Evolutionary conservation across 2,329 filamentous ascomycete genomes (phyloP).

Genomic region (Anisogramma anomala): DNA sequence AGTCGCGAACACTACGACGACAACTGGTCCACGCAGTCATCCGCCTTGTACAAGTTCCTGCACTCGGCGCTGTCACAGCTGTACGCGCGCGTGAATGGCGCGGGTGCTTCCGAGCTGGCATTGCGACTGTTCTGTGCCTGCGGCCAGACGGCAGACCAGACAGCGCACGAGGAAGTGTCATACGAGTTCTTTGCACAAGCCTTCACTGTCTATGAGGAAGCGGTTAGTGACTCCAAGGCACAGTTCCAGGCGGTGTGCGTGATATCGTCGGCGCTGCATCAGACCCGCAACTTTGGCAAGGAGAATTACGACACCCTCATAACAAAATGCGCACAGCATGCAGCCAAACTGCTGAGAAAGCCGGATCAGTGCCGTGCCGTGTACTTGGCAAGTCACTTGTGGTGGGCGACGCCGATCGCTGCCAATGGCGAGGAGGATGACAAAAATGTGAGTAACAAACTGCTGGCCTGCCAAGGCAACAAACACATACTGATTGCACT

Average conservation of each 20-base stretch:
- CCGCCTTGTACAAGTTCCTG: constrained; percentile 88
- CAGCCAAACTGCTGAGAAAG: constrained; percentile 93
- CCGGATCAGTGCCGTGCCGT: constrained; percentile 96
- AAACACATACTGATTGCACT: constrained; percentile 1
- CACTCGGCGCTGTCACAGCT: constrained; percentile 78
- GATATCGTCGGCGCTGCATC: constrained; percentile 79
- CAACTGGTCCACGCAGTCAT: constrained; percentile 52
- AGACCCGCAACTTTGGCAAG: constrained; percentile 80
- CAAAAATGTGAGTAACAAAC: constrained; percentile 51
- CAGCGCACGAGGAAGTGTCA: constrained; percentile 84
- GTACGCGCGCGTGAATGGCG: constrained; percentile 69
- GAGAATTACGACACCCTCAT: constrained; percentile 99
- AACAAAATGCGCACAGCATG: constrained; percentile 92
- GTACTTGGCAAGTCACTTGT: constrained; percentile 90
- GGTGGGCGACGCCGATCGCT: constrained; percentile 86
- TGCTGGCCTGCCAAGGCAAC: neutral
- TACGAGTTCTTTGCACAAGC: constrained; percentile 98
- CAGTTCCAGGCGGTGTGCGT: constrained; percentile 98
- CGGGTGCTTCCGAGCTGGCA: constrained; percentile 74
- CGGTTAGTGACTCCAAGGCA: constrained; percentile 86
- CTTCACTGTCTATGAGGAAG: constrained; percentile 95
- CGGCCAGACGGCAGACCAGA: constrained; percentile 85
- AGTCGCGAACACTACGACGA: constrained; percentile 70
- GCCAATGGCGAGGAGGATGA: constrained; percentile 70
- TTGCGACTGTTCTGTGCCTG: constrained; percentile 84